Evolutionary conservation across 345 rosid genomes (phyloP), one percentile per base, ranked within the genome.

Genomic region (Tarenaya hassleriana): DNA sequence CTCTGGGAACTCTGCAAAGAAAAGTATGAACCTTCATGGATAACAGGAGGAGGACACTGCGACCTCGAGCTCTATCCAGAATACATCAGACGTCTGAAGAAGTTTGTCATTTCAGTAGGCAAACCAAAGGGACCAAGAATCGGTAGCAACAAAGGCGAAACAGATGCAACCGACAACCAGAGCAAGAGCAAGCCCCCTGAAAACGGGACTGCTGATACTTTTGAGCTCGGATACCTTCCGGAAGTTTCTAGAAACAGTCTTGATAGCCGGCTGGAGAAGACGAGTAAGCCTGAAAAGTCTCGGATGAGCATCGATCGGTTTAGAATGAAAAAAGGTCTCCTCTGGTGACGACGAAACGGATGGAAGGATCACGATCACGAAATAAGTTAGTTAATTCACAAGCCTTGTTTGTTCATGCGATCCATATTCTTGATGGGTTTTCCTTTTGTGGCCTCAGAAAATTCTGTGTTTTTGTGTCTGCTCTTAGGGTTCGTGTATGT

Each of bases 11-110:
- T 83, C 15, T 81, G 94, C 74, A 82, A 78, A 73, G 72, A 72
- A 15, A 90, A 83, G 71, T 82, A 83, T 40, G 94, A 90, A 39
- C 97, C 95, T 34, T 65, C 86, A 47, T 86, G 97, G 97, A 66
- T 86, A 60, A 80, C 12, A 53, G 88, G 97, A 27, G 95, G 94
- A 14, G 95, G 94, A 27, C 97, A 90, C 56, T 83, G 91, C 77
- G 81, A 86, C 50, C 95, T 86, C 27, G 97, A 90, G 75, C 79
- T 90, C 19, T 90, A 78, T 64, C 86, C 94, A 8, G 94, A 86
- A 68, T 86, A 81, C 76, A 82, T 86, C 38, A 78, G 61, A 64
- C 86, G 83, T 58, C 72, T 86, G 56, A 83, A 82, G 81, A 86
- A 80, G 60, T 90, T 75, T 56, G 88, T 83, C 24, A 40, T 67